Base-by-base conservation (phyloP, 495 filamentous ascomycete species). In the Penicilliopsis zonata region DNA sequence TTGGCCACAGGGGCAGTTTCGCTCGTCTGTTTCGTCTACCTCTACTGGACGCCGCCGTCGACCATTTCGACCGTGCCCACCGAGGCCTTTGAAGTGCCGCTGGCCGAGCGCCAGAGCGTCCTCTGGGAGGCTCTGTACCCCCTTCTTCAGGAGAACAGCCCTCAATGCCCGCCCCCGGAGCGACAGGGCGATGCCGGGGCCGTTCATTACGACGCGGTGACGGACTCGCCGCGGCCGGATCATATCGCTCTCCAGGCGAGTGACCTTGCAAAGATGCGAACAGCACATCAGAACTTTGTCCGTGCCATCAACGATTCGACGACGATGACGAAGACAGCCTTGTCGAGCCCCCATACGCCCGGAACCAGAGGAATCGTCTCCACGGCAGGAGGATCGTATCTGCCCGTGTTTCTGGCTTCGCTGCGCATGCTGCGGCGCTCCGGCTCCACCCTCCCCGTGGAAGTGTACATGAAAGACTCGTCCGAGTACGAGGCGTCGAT, bases 401-500 rank as follows among this genome's bases (percentile, higher is more conserved):
- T 70, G 4, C 62, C 66, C 0, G 55, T 65, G 0, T 61, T 68
- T 34, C 33, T 78, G 17, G 57, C 66, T 3, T 59, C 67, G 7
- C 35, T 78, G n/a, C 59, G 65, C 7, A 72, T 76, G 65, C 57
- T 77, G 5, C 67, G 75, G 6, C 63, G 66, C 18, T 56, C 58
- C 4, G 73, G 72, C 27, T 74, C 65, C 5, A 61, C 38, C 0
- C 44, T 80, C 13, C 74, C 72, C 4, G 66, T 76, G 1, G 63
- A 80, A 44, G 59, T 78, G 7, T 73, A 69, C 28, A 54, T 78
- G 46, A 65, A 69, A 34, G 57, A 64, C 14, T 31, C 51, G 7
- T 39, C 43, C 6, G 63, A 70, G 31, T 72, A 70, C 34, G 63
- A 76, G 32, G 51, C 59, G 13, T 35, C 50, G 4, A 43, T 80